A percentile compares a stretch with the other conserved stretches of the same genome.
phyloP scores from a whole-genome alignment of 805 yeast species.

The Candida jianshihensis region DNA sequence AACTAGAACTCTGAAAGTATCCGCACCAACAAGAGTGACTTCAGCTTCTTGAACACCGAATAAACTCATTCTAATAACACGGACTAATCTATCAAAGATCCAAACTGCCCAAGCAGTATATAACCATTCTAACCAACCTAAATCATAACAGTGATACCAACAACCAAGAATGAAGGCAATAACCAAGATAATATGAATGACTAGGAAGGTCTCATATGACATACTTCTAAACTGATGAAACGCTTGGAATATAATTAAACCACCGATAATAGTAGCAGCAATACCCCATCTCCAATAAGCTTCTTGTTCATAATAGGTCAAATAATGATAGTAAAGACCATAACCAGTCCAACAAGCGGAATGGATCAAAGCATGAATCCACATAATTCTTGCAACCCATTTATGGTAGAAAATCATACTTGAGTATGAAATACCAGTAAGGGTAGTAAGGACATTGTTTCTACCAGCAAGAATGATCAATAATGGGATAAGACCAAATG shows the following conservation, averaged over 20 bases:
- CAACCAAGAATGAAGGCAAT: slow-evolving; percentile 43
- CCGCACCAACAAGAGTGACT: slow-evolving; percentile 24
- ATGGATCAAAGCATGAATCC: slow-evolving; percentile 17
- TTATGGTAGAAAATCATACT: slow-evolving; percentile 62
- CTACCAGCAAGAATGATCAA: slow-evolving; percentile 61
- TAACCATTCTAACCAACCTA: slow-evolving; percentile 46
- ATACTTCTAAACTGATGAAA: slow-evolving; percentile 42
- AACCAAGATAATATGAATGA: slow-evolving; percentile 53
- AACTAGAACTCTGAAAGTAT: slow-evolving; percentile 35
- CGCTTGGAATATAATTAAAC: slow-evolving; percentile 41
- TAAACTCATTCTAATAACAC: slow-evolving; percentile 29
- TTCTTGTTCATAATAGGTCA: slow-evolving; percentile 4
- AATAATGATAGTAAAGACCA: slow-evolving; percentile 4
- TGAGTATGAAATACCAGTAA: slow-evolving; percentile 60
- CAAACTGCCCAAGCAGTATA: slow-evolving; percentile 26
- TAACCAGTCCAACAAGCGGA: slow-evolving; percentile 13
- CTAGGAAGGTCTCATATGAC: slow-evolving; percentile 54
- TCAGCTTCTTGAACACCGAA: slow-evolving; percentile 13
- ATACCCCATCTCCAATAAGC: slow-evolving; percentile 30
- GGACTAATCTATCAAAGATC: slow-evolving; percentile 34
- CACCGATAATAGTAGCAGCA: slow-evolving; percentile 37
- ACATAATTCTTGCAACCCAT: slow-evolving; percentile 45
- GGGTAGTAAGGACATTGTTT: slow-evolving; percentile 52
- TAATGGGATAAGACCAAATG: slow-evolving; percentile 40
- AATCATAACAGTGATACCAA: slow-evolving; percentile 49